phyloP scores from a whole-genome alignment of 1,284 basidiomycete genomes.

The Singerocomus inundabilis region DNA sequence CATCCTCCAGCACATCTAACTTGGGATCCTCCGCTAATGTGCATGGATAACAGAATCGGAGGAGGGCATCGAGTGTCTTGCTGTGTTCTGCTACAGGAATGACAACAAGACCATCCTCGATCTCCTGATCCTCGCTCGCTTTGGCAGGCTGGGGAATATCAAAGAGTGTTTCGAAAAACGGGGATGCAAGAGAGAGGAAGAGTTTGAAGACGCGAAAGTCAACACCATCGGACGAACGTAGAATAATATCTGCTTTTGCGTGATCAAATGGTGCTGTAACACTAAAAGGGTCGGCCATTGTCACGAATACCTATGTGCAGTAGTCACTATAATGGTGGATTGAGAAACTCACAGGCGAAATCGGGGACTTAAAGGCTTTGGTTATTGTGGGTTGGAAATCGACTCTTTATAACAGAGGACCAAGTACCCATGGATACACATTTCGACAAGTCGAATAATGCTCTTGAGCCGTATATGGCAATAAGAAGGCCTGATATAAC shows the following conservation, averaged over 20 bases:
- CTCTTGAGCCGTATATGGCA: neutral
- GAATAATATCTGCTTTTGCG: conserved; percentile 32
- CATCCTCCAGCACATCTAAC: conserved; percentile 14
- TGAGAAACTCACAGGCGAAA: conserved; percentile 1
- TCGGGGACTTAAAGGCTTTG: too few species aligned
- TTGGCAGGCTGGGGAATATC: conserved; percentile 27
- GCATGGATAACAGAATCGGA: conserved; percentile 32
- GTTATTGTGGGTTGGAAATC: neutral
- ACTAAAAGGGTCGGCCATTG: conserved; percentile 1
- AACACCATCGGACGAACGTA: conserved; percentile 35
- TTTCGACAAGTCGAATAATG: too few species aligned
- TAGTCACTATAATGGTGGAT: neutral
- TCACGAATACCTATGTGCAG: neutral
- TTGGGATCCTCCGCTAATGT: conserved; percentile 22
- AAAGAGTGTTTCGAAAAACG: conserved; percentile 39
- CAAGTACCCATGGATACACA: too few species aligned
- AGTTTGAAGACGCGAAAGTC: conserved; percentile 31
- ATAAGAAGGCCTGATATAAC: neutral
- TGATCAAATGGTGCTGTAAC: conserved; percentile 19
- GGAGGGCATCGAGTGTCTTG: conserved; percentile 24
- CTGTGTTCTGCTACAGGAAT: conserved; percentile 27
- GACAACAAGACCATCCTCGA: conserved; percentile 19
- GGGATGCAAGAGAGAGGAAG: conserved; percentile 36
- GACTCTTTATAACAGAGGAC: neutral
- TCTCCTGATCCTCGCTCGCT: neutral